phyloP scores from a whole-genome alignment of 2,329 filamentous ascomycete species.

The Alternaria dauci region DNA sequence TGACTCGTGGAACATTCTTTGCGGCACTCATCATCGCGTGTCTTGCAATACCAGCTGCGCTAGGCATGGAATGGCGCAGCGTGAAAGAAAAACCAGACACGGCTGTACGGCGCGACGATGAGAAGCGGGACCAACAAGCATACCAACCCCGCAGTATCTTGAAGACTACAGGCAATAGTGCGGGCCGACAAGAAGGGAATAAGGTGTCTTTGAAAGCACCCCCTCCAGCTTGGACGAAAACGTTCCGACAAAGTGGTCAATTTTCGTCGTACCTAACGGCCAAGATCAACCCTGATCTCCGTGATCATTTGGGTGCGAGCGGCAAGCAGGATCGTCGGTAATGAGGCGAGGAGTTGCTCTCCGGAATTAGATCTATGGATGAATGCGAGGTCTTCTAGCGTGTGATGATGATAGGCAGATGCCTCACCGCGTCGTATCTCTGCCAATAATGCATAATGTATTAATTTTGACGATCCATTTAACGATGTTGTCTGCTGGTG shows the following conservation, averaged over 20 bases:
- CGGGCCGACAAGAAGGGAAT: neutral
- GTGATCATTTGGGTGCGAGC: slow-evolving; percentile 16
- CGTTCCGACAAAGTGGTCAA: slow-evolving; percentile 32
- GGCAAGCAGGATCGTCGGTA: neutral
- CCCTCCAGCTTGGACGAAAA: slow-evolving; percentile 25
- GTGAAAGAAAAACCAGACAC: slow-evolving; percentile 61
- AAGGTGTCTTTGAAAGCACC: slow-evolving; percentile 15
- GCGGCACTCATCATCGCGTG: slow-evolving; percentile 65
- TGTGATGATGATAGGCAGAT: slow-evolving; percentile 5
- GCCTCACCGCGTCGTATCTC: slow-evolving; percentile 1
- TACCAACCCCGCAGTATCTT: neutral
- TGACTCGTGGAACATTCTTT: slow-evolving; percentile 60
- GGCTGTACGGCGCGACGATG: slow-evolving; percentile 16
- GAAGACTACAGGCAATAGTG: slow-evolving; percentile 2
- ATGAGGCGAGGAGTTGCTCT: neutral
- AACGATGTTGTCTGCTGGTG: neutral
- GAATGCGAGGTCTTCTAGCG: slow-evolving; percentile 1
- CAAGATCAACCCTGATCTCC: slow-evolving; percentile 38
- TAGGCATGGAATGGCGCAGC: slow-evolving; percentile 70
- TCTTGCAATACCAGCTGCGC: slow-evolving; percentile 62
- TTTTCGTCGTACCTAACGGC: slow-evolving; percentile 37
- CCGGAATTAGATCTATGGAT: slow-evolving; percentile 6
- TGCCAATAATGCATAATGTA: slow-evolving; percentile 8
- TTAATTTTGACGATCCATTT: neutral
- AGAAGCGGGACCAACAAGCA: slow-evolving; percentile 14